Evolutionary conservation across 257 asterid genomes (phyloP).

Genomic region (Craterostigma plantagineum): DNA sequence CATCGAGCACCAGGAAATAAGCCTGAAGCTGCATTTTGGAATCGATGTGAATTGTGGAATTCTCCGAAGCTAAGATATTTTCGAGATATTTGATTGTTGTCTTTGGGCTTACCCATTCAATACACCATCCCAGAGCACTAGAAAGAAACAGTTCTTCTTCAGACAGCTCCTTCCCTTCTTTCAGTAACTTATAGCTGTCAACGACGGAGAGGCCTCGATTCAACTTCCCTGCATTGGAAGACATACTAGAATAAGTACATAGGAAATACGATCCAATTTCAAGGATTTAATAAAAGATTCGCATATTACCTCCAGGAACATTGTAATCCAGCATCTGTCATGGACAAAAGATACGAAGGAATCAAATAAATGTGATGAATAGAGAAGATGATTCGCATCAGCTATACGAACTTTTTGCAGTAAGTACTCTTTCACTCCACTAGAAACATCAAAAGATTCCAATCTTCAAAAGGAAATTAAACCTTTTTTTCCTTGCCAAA

Average conservation of each 20-base stretch:
- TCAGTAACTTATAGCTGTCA: conserved; percentile 74
- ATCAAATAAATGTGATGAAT: conserved; percentile 9
- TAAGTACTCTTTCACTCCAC: neutral
- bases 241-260: conserved; percentile 5
- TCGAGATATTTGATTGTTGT: conserved; percentile 6
- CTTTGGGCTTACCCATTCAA: conserved; percentile 68
- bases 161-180: conserved; percentile 57
- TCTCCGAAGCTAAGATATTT: neutral
- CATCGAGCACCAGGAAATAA: conserved; percentile 83
- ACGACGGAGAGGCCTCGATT: conserved; percentile 87
- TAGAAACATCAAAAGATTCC: neutral
- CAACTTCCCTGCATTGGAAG: conserved; percentile 55
- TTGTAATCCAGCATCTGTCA: conserved; percentile 92
- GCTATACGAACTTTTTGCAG: neutral
- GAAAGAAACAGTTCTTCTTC: conserved; percentile 65
- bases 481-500: conserved; percentile 3
- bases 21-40: conserved; percentile 72
- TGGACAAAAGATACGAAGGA: conserved; percentile 8
- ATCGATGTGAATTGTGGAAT: no score
- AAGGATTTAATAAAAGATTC: conserved; percentile 5
- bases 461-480: conserved; percentile 5
- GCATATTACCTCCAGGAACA: conserved; percentile 78
- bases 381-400: conserved; percentile 2
- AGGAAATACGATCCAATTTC: neutral
- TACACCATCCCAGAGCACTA: conserved; percentile 84